Percentiles rank a stretch among this genome's conserved stretches.
These are phyloP conservation scores for Nannochloris sp. DNA, from an alignment of 139 green algal species.

Conservation along the genomic window DNA sequence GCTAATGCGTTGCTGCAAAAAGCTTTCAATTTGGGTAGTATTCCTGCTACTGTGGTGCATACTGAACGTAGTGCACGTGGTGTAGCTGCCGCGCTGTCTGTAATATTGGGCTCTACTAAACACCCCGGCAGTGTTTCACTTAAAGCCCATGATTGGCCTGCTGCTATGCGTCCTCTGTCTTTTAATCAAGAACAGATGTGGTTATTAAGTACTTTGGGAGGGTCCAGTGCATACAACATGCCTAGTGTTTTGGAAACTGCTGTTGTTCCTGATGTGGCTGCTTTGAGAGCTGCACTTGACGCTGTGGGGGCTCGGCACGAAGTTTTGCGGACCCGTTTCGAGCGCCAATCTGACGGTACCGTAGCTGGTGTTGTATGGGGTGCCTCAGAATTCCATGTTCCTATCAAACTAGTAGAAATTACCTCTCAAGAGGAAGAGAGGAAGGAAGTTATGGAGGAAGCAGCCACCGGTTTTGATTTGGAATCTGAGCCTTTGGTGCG, in stretches of 20 bases:
- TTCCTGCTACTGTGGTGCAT: background rate
- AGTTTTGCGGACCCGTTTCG: too few relatives aligned
- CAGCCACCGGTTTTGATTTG: too few relatives aligned
- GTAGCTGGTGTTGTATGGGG: too few relatives aligned
- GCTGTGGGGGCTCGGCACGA: background rate
- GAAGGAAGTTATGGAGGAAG: background rate
- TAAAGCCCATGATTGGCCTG: background rate
- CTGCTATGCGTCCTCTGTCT: background rate
- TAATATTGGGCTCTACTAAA: background rate
- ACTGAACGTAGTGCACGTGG: background rate
- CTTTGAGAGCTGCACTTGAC: background rate
- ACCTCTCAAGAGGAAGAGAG: too few relatives aligned
- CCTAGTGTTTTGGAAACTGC: background rate
- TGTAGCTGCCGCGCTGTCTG: background rate
- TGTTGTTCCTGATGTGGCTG: background rate
- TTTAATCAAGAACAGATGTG: background rate
- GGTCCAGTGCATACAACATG: background rate
- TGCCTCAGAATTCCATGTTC: too few relatives aligned
- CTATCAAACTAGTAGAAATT: too few relatives aligned
- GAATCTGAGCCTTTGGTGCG: too few relatives aligned
- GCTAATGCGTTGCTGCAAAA: background rate
- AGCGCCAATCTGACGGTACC: too few relatives aligned
- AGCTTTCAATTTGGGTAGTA: background rate
- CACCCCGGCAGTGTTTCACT: too few relatives aligned
- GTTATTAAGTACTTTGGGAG: background rate